These are phyloP conservation scores for Phylloporus sp. DNA, from an alignment of 768 basidiomycete genomes.

Conservation along the genomic window DNA sequence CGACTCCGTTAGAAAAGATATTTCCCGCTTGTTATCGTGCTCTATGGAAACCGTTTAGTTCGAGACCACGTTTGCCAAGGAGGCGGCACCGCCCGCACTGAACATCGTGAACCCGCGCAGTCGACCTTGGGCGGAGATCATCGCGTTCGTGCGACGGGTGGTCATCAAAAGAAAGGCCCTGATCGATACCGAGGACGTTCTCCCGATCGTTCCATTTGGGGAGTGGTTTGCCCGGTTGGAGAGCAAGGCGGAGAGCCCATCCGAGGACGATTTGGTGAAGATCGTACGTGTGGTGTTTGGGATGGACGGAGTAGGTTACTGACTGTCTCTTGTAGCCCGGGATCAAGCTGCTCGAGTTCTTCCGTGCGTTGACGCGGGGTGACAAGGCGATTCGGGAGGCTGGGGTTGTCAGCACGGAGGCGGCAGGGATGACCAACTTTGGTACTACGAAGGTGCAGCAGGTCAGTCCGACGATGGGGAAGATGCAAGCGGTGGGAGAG, in stretches of 20 bases:
- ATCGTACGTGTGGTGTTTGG: conserved; percentile 3
- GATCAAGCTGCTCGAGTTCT: conserved; percentile 29
- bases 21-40: too few relatives aligned
- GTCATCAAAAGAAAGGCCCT: conserved; percentile 11
- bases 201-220: conserved; percentile 24
- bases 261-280: not conserved
- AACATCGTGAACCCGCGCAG: conserved; percentile 37
- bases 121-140: conserved; percentile 27
- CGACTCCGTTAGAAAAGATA: too few relatives aligned
- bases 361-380: conserved; percentile 15
- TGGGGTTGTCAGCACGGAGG: not conserved
- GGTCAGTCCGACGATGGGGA: conserved; percentile 1
- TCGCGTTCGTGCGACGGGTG: conserved; percentile 20
- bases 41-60: too few relatives aligned
- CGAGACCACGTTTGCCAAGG: conserved; percentile 29
- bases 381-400: not conserved
- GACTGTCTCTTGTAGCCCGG: conserved; percentile 22
- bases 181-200: not conserved
- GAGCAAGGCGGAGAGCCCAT: conserved; percentile 15
- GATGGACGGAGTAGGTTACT: too few relatives aligned
- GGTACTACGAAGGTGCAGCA: not conserved
- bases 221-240: conserved; percentile 31
- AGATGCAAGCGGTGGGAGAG: not conserved
- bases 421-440: not conserved
- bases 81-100: conserved; percentile 19